A percentile compares a stretch with the other conserved stretches of the same genome.
These are phyloP conservation scores for Boletellus deceptivus DNA, from an alignment of 1,284 basidiomycete species.

Conservation along the genomic window DNA sequence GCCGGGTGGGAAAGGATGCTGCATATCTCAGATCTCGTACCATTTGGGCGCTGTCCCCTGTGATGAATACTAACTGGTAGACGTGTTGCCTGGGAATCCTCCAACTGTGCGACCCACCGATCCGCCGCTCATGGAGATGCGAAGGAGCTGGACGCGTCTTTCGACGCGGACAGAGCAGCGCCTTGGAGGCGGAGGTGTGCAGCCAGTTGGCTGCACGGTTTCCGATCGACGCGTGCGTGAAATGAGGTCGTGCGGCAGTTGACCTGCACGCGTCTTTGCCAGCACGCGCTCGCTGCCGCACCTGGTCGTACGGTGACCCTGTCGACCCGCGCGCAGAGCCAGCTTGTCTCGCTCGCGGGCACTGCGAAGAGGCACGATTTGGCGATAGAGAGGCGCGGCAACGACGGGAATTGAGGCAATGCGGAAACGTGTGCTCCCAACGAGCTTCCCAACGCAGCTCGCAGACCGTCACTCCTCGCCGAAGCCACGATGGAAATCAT, in stretches of 20 bases:
- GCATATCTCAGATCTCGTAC: conserved; percentile 11
- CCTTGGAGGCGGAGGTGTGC: no score
- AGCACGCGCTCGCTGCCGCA: neutral
- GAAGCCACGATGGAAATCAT: conserved; percentile 35
- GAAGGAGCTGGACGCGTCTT: no score
- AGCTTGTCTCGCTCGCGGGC: conserved; percentile 10
- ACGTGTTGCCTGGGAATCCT: conserved; percentile 16
- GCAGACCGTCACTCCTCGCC: conserved; percentile 28
- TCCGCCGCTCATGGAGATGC: conserved; percentile 16
- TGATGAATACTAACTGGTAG: conserved; percentile 14
- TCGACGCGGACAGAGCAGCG: no score
- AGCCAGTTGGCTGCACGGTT: neutral
- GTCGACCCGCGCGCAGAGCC: neutral
- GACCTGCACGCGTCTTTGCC: neutral
- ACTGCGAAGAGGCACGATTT: conserved; percentile 16
- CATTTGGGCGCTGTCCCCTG: conserved; percentile 9
- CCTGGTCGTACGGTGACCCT: neutral
- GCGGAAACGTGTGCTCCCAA: conserved; percentile 28
- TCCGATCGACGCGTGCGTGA: conserved; percentile 12
- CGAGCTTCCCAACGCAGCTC: conserved; percentile 11
- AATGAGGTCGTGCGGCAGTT: neutral
- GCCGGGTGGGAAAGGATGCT: neutral
- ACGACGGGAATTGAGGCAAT: conserved; percentile 34
- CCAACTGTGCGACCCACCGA: conserved; percentile 15
- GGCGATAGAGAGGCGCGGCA: conserved; percentile 32